These are phyloP conservation scores for Coelastrella sp. DNA, from an alignment of 139 green algal genomes.

Conservation along the genomic window DNA sequence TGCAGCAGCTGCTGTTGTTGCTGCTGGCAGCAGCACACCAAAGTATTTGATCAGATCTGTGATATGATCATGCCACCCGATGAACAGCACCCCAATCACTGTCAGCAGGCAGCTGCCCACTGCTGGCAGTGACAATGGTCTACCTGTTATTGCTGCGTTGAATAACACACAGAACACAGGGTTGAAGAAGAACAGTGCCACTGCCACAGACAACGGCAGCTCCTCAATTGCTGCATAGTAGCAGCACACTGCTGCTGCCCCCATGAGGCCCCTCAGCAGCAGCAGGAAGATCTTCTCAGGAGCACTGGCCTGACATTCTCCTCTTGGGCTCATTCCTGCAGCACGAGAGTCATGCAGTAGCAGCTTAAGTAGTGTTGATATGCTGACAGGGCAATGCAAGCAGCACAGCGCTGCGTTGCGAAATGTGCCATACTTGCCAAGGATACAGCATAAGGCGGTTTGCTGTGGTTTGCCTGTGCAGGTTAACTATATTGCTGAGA, in stretches of 20 bases:
- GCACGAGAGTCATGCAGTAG: background rate
- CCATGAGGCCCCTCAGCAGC: constrained; percentile 24
- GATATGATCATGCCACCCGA: constrained; percentile 38
- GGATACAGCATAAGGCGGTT: too few species aligned
- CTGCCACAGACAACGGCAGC: constrained; percentile 26
- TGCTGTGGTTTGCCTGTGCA: background rate
- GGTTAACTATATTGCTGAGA: background rate
- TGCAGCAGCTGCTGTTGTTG: background rate
- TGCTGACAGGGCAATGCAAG: too few species aligned
- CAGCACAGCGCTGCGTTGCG: too few species aligned
- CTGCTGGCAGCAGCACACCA: background rate
- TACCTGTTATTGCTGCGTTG: background rate
- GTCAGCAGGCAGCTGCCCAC: constrained; percentile 20
- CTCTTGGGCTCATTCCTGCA: background rate
- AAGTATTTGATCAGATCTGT: background rate
- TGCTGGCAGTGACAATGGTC: background rate
- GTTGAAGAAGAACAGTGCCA: constrained; percentile 31
- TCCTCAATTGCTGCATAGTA: constrained; percentile 28
- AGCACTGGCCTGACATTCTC: background rate
- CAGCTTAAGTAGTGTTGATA: background rate
- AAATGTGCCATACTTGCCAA: too few species aligned
- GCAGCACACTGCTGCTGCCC: background rate
- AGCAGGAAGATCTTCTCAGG: background rate
- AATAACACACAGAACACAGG: constrained; percentile 17
- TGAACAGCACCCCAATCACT: constrained; percentile 12